phyloP scores from a whole-genome alignment of 495 filamentous ascomycete species.

The Neurospora sp. region DNA sequence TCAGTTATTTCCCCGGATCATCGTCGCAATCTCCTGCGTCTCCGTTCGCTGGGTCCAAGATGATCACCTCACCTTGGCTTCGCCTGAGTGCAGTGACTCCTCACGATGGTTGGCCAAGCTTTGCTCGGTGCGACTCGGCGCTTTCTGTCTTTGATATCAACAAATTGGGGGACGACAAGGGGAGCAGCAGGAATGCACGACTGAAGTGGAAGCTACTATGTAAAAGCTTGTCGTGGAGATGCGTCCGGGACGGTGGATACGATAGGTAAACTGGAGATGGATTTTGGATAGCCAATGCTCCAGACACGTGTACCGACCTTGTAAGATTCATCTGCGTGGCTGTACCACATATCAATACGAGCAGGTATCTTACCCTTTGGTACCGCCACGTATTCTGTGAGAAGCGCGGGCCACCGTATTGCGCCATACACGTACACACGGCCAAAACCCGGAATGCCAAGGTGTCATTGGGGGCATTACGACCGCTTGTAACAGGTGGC shows the following conservation, averaged over 20 bases:
- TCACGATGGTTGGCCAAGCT: neutral
- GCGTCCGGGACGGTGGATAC: neutral
- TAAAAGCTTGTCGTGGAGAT: neutral
- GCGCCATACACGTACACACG: neutral
- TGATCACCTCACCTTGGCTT: neutral
- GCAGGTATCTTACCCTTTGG: neutral
- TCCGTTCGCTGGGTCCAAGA: neutral
- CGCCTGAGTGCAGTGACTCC: neutral
- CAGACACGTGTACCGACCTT: neutral
- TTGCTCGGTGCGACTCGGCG: neutral
- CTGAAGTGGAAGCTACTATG: neutral
- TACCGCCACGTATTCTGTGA: neutral
- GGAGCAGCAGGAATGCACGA: neutral
- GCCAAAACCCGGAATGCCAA: neutral
- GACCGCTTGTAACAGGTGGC: neutral
- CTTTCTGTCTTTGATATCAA: neutral
- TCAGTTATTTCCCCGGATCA: neutral
- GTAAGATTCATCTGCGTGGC: neutral
- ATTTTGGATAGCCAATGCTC: neutral
- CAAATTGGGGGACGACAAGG: neutral
- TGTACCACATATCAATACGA: neutral
- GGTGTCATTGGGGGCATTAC: neutral
- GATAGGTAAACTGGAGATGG: neutral
- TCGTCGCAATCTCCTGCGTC: neutral
- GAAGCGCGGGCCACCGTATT: neutral